Base-by-base conservation (phyloP, 2,329 filamentous ascomycete species). In the Dryadomyces quercus-mongolicae region DNA sequence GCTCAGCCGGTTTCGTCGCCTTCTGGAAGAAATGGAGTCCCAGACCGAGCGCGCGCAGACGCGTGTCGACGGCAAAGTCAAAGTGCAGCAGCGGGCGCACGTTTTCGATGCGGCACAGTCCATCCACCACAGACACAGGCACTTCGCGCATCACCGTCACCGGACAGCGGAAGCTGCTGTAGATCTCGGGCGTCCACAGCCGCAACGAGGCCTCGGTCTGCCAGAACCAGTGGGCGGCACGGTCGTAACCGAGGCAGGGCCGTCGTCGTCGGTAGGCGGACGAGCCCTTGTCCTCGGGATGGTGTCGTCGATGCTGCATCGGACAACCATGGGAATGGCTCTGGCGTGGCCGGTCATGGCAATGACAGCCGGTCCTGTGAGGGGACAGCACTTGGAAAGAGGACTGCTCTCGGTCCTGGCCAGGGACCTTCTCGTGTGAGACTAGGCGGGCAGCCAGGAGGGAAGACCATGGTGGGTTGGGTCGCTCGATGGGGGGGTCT, bases 121-220 rank as follows among this genome's bases (percentile, higher is more conserved):
- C 13, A 38, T 63, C 61, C 16, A 62, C 58, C 5, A 31, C 18
- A 2, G 38, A 56, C 3, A 59, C 59, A 20, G 59, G 56, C n/a
- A 62, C 60, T 22, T 60, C 59, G 8, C 61, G 59, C 46, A 59
- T 60, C 22, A 63, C 51, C n/a, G 60, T 63, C 15, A 60, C 49
- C 16, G 60, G 60, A 31, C 55, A 58, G 47, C 57, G 59, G 20
- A 61, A 56, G 31, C 49, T 57, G 49, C 60, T 56, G 58, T 63
- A 63, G 49, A 63, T 62, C 56, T 63, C 61, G 34, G 60, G 61
- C 16, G 61, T 61, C 61, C 61, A 63, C 10, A 63, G 57, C n/a
- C 59, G 61, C 5, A 63, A 59, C 10, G 60, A 57, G 1, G 60
- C 59, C 47, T 63, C 60, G 1, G 61, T 62, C 55, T 63, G 60